Evolutionary conservation across 2,329 filamentous ascomycete species (phyloP), one percentile per base, ranked within the genome.

Genomic region (Aaosphaeria pasadenensis): DNA sequence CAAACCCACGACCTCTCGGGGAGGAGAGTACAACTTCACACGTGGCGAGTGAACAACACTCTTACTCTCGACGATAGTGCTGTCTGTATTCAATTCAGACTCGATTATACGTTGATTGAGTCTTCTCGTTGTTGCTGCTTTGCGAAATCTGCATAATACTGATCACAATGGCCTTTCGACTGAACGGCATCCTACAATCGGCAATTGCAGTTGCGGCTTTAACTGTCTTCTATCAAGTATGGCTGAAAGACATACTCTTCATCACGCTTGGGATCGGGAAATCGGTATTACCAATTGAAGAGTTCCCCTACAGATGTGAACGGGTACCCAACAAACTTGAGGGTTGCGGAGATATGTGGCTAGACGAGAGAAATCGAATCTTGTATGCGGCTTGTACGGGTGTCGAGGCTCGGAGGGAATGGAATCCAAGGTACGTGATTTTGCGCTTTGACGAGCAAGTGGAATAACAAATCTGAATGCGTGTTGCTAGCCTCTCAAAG

Each of bases 131-230:
- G 17, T 24, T 24, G 17, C 2, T 3, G 2, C 17, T 24, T 2
- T 24, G 3, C 17, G 17, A 24, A 24, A 24, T 2, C 17, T 24
- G 17, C 17, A 24, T 24, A 24, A 24, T 24, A 24, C 17, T 24
- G 17, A 24, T 24, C 17, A 24, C 17, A 24, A 24, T 24, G 17
- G 17, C 17, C 17, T 24, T 24, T 24, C 17, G 17, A 24, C 2
- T 24, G 17, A 24, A 24, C 17, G 17, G 17, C 17, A 24, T 24
- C 17, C 17, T 24, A 24, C 17, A 24, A 36, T 36, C 42, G 7
- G 43, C 41, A 6, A 9, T 44, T 39, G 31, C 67, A n/a, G 71
- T 30, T 11, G 24, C 44, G 11, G 11, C 42, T 39, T n/a, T 48
- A 30, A 30, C 49, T n/a, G 39, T 43, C 7, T 9, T 46, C 7